Evolutionary conservation across 345 rosid species (phyloP).

Genomic region (Euclidium syriacum): DNA sequence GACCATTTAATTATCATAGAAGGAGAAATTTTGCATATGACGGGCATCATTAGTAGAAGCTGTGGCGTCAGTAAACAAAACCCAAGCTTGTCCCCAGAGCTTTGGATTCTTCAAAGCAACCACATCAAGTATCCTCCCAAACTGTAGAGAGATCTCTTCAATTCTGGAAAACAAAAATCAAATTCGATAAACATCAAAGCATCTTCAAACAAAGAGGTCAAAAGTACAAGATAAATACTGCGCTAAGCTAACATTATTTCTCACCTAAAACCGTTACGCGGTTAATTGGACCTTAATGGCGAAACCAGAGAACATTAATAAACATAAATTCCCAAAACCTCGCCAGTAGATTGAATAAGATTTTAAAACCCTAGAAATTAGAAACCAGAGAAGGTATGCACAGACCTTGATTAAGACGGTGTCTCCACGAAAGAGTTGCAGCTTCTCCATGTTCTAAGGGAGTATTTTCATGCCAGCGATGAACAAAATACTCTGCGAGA

Average conservation of each 20-base stretch:
- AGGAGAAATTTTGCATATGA: conserved; percentile 95
- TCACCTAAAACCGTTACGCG: not conserved
- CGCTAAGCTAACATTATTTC: not conserved
- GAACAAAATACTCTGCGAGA: too few relatives aligned
- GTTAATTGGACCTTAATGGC: not conserved
- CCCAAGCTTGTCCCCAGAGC: conserved; percentile 99
- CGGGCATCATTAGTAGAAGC: conserved; percentile 93
- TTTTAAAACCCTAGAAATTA: conserved; percentile 19
- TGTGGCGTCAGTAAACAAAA: conserved; percentile 79
- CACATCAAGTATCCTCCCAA: conserved; percentile 93
- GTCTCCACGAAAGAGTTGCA: too few relatives aligned
- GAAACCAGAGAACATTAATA: not conserved
- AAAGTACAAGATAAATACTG: not conserved
- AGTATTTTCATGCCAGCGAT: too few relatives aligned
- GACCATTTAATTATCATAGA: conserved; percentile 96
- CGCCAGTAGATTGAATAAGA: not conserved
- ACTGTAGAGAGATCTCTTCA: conserved; percentile 95
- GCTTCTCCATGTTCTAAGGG: too few relatives aligned
- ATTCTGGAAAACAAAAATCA: conserved; percentile 45
- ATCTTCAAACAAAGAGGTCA: too few relatives aligned
- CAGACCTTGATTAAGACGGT: too few relatives aligned
- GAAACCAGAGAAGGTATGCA: too few relatives aligned
- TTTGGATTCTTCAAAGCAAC: conserved; percentile 92
- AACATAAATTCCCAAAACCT: not conserved
- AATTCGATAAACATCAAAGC: not conserved